phyloP scores from a whole-genome alignment of 257 asterid genomes.

The Scutellaria barbata region DNA sequence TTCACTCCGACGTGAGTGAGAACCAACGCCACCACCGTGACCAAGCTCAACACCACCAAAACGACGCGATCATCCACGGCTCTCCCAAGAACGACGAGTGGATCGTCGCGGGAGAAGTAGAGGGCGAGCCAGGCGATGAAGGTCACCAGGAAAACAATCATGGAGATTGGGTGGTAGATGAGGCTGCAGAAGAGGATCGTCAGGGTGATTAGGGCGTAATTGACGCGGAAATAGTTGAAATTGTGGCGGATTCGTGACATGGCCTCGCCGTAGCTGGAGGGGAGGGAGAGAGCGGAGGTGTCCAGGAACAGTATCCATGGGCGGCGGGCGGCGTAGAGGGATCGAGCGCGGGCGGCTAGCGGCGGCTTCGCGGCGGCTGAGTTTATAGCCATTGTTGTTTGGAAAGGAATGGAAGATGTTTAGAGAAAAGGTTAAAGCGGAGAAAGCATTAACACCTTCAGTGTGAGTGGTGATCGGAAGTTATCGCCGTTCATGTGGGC shows the following conservation, averaged over 20 bases:
- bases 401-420: not conserved
- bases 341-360: conserved; percentile 45
- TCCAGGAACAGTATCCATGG: conserved; percentile 73
- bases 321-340: conserved; percentile 57
- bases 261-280: conserved; percentile 62
- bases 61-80: conserved; percentile 63
- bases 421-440: not conserved
- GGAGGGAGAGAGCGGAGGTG: conserved; percentile 57
- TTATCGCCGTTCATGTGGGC: conserved; percentile 11
- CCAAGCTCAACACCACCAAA: conserved; percentile 55
- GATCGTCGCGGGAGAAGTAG: conserved; percentile 67
- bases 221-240: conserved; percentile 73
- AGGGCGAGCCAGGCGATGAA: conserved; percentile 61
- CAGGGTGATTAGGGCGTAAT: conserved; percentile 69
- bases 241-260: conserved; percentile 71
- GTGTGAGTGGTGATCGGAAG: not conserved
- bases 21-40: conserved; percentile 72
- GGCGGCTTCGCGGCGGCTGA: conserved; percentile 46
- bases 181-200: conserved; percentile 74
- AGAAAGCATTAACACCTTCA: not conserved
- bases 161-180: conserved; percentile 78
- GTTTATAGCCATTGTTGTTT: conserved; percentile 45
- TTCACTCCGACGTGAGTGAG: conserved; percentile 64
- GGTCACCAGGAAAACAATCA: conserved; percentile 66
- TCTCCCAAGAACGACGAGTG: conserved; percentile 52